Percentiles rank a stretch among this genome's conserved stretches.
Conservation (phyloP, 345 rosid species). For the Gossypium sturtianum region DNA sequence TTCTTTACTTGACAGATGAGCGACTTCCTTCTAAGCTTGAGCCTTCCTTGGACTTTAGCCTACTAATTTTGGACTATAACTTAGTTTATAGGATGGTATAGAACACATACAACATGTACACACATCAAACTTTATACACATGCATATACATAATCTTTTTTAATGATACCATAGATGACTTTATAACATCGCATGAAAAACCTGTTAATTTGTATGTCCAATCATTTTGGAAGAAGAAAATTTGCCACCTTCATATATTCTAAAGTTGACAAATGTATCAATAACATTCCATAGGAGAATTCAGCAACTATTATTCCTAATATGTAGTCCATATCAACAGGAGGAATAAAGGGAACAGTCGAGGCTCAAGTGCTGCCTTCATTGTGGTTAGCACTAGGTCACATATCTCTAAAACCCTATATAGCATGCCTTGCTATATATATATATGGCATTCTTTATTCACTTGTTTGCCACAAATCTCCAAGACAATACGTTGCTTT, state of each 20-base stretch:
- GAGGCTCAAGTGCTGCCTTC: not conserved
- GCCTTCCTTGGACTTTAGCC: too few species aligned
- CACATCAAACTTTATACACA: not conserved
- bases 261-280: not conserved
- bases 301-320: not conserved
- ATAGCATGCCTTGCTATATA: not conserved
- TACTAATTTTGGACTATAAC: too few species aligned
- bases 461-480: slow-evolving; percentile 3
- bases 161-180: not conserved
- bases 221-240: not conserved
- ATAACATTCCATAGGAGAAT: not conserved
- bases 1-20: too few species aligned
- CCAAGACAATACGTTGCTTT: slow-evolving; percentile 8
- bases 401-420: not conserved
- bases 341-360: not conserved
- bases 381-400: not conserved
- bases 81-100: too few species aligned
- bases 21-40: too few species aligned
- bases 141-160: not conserved
- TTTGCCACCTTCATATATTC: not conserved
- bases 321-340: not conserved
- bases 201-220: not conserved
- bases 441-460: not conserved
- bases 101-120: too few species aligned
- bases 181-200: not conserved